Evolutionary conservation across 306 rosid species (phyloP).

Genomic region (Prunus campanulata): DNA sequence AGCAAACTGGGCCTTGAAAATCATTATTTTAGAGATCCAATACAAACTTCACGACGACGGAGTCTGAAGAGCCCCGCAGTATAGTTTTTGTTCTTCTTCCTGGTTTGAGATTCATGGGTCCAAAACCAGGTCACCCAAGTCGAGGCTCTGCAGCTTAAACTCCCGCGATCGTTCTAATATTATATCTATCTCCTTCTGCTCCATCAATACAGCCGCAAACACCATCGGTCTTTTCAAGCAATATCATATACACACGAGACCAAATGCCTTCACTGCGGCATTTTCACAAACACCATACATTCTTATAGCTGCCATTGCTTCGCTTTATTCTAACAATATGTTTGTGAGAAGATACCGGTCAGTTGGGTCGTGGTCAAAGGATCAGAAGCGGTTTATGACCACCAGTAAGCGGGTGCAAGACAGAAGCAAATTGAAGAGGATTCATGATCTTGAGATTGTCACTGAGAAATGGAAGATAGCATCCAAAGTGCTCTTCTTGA

Average conservation of each 20-base stretch:
- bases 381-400: conserved; percentile 46
- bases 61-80: not conserved
- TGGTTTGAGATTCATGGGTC: not conserved
- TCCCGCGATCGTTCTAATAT: not conserved
- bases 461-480: conserved; percentile 76
- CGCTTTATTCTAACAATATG: not conserved
- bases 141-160: not conserved
- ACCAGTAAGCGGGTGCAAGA: conserved; percentile 53
- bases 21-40: too few species aligned
- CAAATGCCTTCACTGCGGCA: not conserved
- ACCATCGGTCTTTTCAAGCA: not conserved
- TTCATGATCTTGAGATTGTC: conserved; percentile 62
- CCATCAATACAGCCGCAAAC: not conserved
- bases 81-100: not conserved
- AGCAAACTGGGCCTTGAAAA: too few species aligned
- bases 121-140: not conserved
- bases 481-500: conserved; percentile 49
- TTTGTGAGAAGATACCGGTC: not conserved
- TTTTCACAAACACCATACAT: not conserved
- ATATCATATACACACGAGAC: not conserved
- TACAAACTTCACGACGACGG: too few species aligned
- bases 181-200: not conserved
- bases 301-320: not conserved
- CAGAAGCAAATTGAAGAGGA: conserved; percentile 56
- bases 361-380: conserved; percentile 9